phyloP scores from a whole-genome alignment of 2,329 filamentous ascomycete species.

The Periconia digitata region DNA sequence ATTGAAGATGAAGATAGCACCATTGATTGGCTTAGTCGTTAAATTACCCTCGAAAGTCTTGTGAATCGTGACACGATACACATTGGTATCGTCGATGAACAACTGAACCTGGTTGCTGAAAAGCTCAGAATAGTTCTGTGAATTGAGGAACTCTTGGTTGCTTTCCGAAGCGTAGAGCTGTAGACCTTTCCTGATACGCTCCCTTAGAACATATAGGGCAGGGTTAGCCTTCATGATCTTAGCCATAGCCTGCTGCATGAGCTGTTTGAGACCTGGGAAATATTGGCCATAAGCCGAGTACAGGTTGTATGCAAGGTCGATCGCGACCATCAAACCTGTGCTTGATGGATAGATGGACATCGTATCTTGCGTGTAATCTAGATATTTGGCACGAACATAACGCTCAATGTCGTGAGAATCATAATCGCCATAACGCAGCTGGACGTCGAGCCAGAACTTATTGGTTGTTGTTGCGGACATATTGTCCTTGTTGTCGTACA shows the following conservation, averaged over 20 bases:
- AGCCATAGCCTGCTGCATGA: constrained; percentile 97
- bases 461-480: constrained; percentile 94
- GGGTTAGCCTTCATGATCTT: constrained; percentile 99
- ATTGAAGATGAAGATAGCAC: constrained; percentile 99
- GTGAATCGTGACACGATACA: constrained; percentile 98
- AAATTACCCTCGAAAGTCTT: constrained; percentile 99
- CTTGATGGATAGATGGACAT: constrained; percentile 98
- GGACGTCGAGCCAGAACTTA: constrained; percentile 99
- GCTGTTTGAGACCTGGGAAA: constrained; percentile 94
- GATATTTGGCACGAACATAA: constrained; percentile 95
- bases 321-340: constrained; percentile 95
- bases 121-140: constrained; percentile 97
- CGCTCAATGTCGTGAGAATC: constrained; percentile 98
- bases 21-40: constrained; percentile 99
- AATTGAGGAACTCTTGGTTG: constrained; percentile 99
- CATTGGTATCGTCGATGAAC: constrained; percentile 99
- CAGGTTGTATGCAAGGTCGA: constrained; percentile 96
- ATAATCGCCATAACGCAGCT: constrained; percentile 95
- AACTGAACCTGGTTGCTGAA: constrained; percentile 99
- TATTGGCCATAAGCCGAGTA: constrained; percentile 99
- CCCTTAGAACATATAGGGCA: constrained; percentile 89
- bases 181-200: constrained; percentile 97
- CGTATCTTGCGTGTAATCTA: constrained; percentile 98
- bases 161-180: constrained; percentile 98
- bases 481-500: constrained; percentile 95